Conservation (phyloP, 768 basidiomycete genomes). For the Hebeloma cylindrosporum region DNA sequence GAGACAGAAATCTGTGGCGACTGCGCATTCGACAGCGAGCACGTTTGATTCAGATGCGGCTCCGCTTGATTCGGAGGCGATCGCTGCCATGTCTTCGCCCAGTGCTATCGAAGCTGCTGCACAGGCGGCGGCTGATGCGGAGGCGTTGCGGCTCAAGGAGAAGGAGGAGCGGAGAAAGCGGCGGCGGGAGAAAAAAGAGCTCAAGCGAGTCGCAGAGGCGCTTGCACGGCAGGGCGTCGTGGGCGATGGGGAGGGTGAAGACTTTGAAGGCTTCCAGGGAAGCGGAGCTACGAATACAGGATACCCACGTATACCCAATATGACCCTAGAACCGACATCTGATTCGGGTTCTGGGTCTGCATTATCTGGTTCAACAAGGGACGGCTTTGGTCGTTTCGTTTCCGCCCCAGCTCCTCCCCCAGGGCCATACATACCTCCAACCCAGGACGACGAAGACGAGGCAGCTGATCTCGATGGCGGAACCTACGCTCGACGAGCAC, state of each 20-base stretch:
- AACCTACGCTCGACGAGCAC: conserved; percentile 45
- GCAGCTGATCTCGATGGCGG: conserved; percentile 59
- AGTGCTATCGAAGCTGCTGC: conserved; percentile 32
- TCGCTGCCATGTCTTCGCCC: conserved; percentile 50
- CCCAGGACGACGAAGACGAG: conserved; percentile 37
- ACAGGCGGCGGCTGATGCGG: conserved; percentile 37
- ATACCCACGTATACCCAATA: neutral
- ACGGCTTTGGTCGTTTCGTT: conserved; percentile 17
- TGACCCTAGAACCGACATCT: too few species aligned
- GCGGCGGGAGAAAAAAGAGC: conserved; percentile 45
- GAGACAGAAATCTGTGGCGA: conserved; percentile 14
- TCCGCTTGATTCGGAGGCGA: conserved; percentile 56
- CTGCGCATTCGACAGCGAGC: conserved; percentile 21
- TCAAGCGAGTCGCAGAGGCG: conserved; percentile 40
- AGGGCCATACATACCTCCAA: conserved; percentile 5
- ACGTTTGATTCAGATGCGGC: conserved; percentile 75
- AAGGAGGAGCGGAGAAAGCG: conserved; percentile 50
- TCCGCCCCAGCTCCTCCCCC: conserved; percentile 10
- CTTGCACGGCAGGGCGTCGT: conserved; percentile 29
- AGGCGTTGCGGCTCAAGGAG: conserved; percentile 40
- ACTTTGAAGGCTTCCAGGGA: conserved; percentile 71
- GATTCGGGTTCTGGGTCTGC: conserved; percentile 13
- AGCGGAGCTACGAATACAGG: conserved; percentile 40
- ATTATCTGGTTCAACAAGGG: conserved; percentile 12
- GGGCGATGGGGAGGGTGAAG: conserved; percentile 35